A percentile compares a stretch with the other conserved stretches of the same genome.
Evolutionary conservation across 805 yeast genomes (phyloP).

Genomic region (Diddensiella santjacobensis): DNA sequence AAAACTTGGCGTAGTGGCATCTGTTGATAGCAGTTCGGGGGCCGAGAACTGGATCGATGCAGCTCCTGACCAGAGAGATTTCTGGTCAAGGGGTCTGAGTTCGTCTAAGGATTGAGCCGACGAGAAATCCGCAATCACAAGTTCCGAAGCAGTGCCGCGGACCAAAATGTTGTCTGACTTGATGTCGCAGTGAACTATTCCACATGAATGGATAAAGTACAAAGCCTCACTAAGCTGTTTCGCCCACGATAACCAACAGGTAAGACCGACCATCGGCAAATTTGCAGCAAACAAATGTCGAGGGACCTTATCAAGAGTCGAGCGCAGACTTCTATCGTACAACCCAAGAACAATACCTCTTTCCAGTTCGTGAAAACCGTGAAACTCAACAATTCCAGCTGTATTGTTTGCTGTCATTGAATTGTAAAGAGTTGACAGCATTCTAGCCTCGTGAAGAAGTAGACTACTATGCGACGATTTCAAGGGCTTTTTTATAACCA

Average conservation of each 20-base stretch:
- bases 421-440: slow-evolving; percentile 6
- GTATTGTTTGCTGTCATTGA: neutral
- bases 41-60: slow-evolving; percentile 44
- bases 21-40: slow-evolving; percentile 40
- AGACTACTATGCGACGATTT: slow-evolving; percentile 5
- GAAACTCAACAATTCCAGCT: slow-evolving; percentile 12
- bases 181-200: slow-evolving; percentile 45
- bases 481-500: slow-evolving; percentile 18
- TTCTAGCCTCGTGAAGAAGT: slow-evolving; percentile 17
- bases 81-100: slow-evolving; percentile 15
- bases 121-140: slow-evolving; percentile 48
- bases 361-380: slow-evolving; percentile 12
- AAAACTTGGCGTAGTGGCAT: slow-evolving; percentile 30
- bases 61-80: slow-evolving; percentile 31
- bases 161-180: slow-evolving; percentile 45
- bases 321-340: slow-evolving; percentile 16
- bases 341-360: slow-evolving; percentile 21
- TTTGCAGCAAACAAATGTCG: neutral
- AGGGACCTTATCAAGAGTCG: neutral
- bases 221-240: slow-evolving; percentile 25
- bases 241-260: slow-evolving; percentile 28
- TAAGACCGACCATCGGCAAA: slow-evolving; percentile 24
- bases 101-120: slow-evolving; percentile 32
- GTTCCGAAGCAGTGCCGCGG: slow-evolving; percentile 19
- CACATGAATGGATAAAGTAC: slow-evolving; percentile 22